Evolutionary conservation across 2,329 filamentous ascomycete genomes (phyloP).

Genomic region (Fusarium sp.): DNA sequence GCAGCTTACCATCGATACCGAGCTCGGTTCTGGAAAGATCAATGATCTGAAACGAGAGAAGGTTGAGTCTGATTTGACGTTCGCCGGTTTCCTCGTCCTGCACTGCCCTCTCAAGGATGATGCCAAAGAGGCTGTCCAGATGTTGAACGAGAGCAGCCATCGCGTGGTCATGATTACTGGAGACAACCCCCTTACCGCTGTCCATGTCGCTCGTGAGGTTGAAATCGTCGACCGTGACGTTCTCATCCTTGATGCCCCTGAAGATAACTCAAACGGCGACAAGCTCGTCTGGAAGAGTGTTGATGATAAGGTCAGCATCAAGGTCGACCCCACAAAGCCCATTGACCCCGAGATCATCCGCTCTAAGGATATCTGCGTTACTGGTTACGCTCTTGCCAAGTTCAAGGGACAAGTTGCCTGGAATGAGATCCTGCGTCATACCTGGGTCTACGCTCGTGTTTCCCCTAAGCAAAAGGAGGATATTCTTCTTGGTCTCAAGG

Average conservation of each 20-base stretch:
- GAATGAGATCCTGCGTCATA: constrained; percentile 80
- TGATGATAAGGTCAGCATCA: constrained; percentile 86
- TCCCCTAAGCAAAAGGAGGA: constrained; percentile 99
- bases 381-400: constrained; percentile 90
- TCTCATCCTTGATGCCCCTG: constrained; percentile 92
- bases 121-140: constrained; percentile 90
- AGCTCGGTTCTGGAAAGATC: constrained; percentile 84
- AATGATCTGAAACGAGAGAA: constrained; percentile 95
- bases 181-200: constrained; percentile 95
- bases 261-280: constrained; percentile 83
- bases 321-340: constrained; percentile 83
- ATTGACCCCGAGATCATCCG: constrained; percentile 83
- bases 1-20: constrained; percentile 81
- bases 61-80: constrained; percentile 83
- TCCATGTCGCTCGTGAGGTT: constrained; percentile 93
- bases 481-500: constrained; percentile 94
- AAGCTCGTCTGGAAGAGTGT: constrained; percentile 94
- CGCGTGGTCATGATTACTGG: constrained; percentile 99
- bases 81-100: constrained; percentile 94
- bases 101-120: constrained; percentile 97
- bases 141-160: constrained; percentile 99
- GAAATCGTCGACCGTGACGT: constrained; percentile 98
- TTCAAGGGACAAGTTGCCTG: constrained; percentile 84
- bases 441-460: constrained; percentile 98
- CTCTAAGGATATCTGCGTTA: constrained; percentile 92